Base-by-base conservation (phyloP, 2,329 filamentous ascomycete species). In the Plenodomus tracheiphilus region DNA sequence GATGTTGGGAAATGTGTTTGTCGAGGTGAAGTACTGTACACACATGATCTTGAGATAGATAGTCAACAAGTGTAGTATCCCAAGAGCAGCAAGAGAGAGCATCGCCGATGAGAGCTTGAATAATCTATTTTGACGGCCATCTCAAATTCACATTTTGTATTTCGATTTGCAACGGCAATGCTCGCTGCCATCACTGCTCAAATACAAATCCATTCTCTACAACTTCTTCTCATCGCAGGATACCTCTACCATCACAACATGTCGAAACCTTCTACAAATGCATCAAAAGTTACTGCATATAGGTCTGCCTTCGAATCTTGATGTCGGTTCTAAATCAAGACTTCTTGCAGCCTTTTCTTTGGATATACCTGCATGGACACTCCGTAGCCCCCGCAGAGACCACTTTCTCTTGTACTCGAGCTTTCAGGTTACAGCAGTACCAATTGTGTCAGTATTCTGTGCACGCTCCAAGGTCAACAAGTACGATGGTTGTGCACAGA, bases 341-440 rank as follows among this genome's bases (percentile, higher is more conserved):
- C 38, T 79, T 78, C 55, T 66, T 58, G 8, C 74, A 79, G 51
- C 30, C 63, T 62, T 39, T 70, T 74, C 4, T 65, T n/a, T n/a
- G n/a, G n/a, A n/a, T n/a, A n/a, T n/a, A n/a, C n/a, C n/a, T n/a
- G n/a, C n/a, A n/a, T n/a, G n/a, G n/a, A n/a, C n/a, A n/a, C n/a
- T n/a, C n/a, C n/a, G n/a, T n/a, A n/a, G n/a, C n/a, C n/a, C n/a
- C n/a, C n/a, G 22, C 22, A 10, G 22, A 25, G 22, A 25, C 22
- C 5, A 10, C 10, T 5, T 25, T 25, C 10, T 25, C 22, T 5
- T 10, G 10, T 25, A 6, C 10, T 25, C 10, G 22, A 25, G 22
- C 22, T 25, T 25, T 25, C 6, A 25, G 10, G 10, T 25, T 25
- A 10, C 10, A 10, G 6, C 22, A 6, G 5, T 25, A 25, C 22